phyloP scores from a whole-genome alignment of 345 rosid species.

The Odontarrhena argentea region DNA sequence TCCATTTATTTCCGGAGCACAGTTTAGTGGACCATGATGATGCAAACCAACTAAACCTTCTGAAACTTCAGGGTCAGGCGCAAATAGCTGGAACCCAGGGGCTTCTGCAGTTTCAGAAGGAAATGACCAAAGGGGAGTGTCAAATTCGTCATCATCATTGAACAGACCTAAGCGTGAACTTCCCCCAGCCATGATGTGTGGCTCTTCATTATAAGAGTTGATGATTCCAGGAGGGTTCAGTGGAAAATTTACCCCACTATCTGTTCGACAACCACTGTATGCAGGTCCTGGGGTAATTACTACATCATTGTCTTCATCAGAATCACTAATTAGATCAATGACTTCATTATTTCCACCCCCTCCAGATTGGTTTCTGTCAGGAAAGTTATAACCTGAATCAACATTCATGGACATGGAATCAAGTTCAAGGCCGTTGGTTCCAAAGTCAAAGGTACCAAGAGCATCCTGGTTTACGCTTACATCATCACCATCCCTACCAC shows the following conservation, averaged over 20 bases:
- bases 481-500: constrained; percentile 96
- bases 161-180: constrained; percentile 70
- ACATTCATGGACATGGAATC: constrained; percentile 74
- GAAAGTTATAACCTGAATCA: constrained; percentile 55
- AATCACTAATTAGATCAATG: constrained; percentile 78
- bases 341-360: constrained; percentile 63
- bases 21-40: constrained; percentile 54
- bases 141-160: constrained; percentile 69
- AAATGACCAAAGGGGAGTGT: constrained; percentile 70
- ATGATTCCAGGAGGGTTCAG: constrained; percentile 57
- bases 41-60: constrained; percentile 65
- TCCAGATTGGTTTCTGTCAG: constrained; percentile 53
- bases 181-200: constrained; percentile 54
- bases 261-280: constrained; percentile 51
- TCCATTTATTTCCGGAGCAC: constrained; percentile 63
- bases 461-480: constrained; percentile 91
- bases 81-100: constrained; percentile 79
- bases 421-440: constrained; percentile 65
- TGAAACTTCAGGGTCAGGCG: constrained; percentile 55
- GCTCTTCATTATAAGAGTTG: constrained; percentile 64
- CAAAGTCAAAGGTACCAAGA: constrained; percentile 62
- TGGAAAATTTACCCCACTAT: constrained; percentile 58
- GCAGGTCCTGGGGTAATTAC: constrained; percentile 54
- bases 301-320: constrained; percentile 84
- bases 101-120: constrained; percentile 66